phyloP scores from a whole-genome alignment of 192 early-diverging fungal species.

The Coemansia sp. region DNA sequence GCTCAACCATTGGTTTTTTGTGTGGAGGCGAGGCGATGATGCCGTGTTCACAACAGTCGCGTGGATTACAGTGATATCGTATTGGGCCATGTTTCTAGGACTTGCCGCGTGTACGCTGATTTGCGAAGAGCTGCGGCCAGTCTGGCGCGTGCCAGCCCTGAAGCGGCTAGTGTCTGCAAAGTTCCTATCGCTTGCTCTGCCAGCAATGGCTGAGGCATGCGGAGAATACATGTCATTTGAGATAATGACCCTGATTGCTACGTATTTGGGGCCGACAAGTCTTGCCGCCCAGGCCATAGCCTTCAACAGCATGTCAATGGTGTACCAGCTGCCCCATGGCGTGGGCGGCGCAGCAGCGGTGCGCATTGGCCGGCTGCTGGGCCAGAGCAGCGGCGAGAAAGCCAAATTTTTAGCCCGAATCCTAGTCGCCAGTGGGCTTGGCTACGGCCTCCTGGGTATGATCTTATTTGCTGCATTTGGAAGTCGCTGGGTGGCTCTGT shows the following conservation, averaged over 20 bases:
- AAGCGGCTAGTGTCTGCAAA: slow-evolving; percentile 33
- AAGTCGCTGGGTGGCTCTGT: slow-evolving; percentile 58
- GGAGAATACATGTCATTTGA: slow-evolving; percentile 60
- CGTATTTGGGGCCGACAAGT: slow-evolving; percentile 51
- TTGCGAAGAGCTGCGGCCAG: slow-evolving; percentile 52
- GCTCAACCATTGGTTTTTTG: slow-evolving; percentile 73
- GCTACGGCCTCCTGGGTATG: slow-evolving; percentile 54
- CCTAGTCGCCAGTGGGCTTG: slow-evolving; percentile 27
- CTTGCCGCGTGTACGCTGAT: slow-evolving; percentile 59
- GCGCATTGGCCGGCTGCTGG: slow-evolving; percentile 53
- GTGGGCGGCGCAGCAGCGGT: slow-evolving; percentile 53
- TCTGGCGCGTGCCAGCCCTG: slow-evolving; percentile 56
- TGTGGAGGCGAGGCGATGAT: slow-evolving; percentile 59
- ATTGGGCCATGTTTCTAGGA: slow-evolving; percentile 70
- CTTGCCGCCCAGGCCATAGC: slow-evolving; percentile 59
- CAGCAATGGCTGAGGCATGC: slow-evolving; percentile 73
- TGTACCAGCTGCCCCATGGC: slow-evolving; percentile 55
- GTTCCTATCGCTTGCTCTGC: slow-evolving; percentile 60
- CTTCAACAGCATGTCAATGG: slow-evolving; percentile 52
- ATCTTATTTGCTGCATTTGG: slow-evolving; percentile 34
- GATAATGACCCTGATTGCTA: slow-evolving; percentile 48
- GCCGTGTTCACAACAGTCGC: slow-evolving; percentile 79
- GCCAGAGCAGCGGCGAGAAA: slow-evolving; percentile 24
- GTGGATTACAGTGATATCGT: slow-evolving; percentile 71
- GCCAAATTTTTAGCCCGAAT: slow-evolving; percentile 52